These are phyloP conservation scores for Fusarium nelsonii DNA, from an alignment of 2,329 filamentous ascomycete genomes.

Conservation along the genomic window DNA sequence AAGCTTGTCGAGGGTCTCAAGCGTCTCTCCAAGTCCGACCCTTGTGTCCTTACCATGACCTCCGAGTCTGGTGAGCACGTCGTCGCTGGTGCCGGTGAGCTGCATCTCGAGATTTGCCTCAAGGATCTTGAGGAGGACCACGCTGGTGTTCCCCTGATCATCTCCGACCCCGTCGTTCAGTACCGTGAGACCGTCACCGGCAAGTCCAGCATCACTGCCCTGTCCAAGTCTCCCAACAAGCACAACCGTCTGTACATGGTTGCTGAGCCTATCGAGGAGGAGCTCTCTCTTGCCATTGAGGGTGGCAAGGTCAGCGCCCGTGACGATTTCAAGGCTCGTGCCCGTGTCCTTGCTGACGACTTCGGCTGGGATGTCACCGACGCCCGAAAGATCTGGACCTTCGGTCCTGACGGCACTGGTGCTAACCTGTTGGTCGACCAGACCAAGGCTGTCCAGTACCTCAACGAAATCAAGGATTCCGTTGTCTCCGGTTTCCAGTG, in stretches of 20 bases:
- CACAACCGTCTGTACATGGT: slow-evolving; percentile 99
- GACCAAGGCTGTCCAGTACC: slow-evolving; percentile 99
- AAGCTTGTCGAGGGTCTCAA: slow-evolving; percentile 99
- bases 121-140: slow-evolving; percentile 99
- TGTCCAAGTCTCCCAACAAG: slow-evolving; percentile 99
- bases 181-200: slow-evolving; percentile 95
- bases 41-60: slow-evolving; percentile 93
- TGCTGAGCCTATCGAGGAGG: slow-evolving; percentile 91
- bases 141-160: slow-evolving; percentile 96
- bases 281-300: slow-evolving; percentile 92
- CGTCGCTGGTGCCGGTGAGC: slow-evolving; percentile 98
- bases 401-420: slow-evolving; percentile 97
- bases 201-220: slow-evolving; percentile 92
- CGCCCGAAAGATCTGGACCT: slow-evolving; percentile 99
- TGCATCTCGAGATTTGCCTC: slow-evolving; percentile 99
- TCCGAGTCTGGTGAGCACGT: slow-evolving; percentile 97
- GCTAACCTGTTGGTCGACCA: slow-evolving; percentile 99
- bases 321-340: slow-evolving; percentile 99
- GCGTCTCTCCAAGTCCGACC: slow-evolving; percentile 99
- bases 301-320: slow-evolving; percentile 89
- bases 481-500: slow-evolving; percentile 99
- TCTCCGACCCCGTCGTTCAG: slow-evolving; percentile 97
- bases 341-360: slow-evolving; percentile 95
- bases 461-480: slow-evolving; percentile 99
- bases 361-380: slow-evolving; percentile 99